Conservation (phyloP, 805 yeast species). For the Metschnikowia picachoensis region DNA sequence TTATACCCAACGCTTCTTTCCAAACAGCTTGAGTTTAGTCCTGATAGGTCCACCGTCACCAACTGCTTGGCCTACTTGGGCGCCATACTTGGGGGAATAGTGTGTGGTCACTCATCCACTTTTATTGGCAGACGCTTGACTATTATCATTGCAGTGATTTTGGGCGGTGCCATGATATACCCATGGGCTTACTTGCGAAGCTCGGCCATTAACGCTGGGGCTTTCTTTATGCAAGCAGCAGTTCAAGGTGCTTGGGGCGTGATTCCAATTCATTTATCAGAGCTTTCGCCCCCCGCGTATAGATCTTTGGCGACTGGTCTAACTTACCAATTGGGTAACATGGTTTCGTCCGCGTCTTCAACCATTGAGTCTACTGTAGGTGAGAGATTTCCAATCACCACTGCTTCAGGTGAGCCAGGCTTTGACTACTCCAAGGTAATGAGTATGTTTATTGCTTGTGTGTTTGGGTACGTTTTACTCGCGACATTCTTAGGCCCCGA, state of each 20-base stretch:
- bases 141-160: constrained; percentile 27
- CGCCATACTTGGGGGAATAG: constrained; percentile 38
- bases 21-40: constrained; percentile 29
- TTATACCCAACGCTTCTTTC: constrained; percentile 38
- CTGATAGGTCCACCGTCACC: constrained; percentile 35
- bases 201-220: constrained; percentile 51
- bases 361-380: constrained; percentile 67
- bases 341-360: constrained; percentile 68
- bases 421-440: constrained; percentile 65
- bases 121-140: constrained; percentile 37
- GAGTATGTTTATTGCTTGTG: constrained; percentile 67
- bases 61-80: constrained; percentile 39
- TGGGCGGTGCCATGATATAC: constrained; percentile 39
- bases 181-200: constrained; percentile 24
- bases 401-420: constrained; percentile 16
- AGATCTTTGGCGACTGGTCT: constrained; percentile 22
- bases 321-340: constrained; percentile 68
- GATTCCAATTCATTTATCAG: constrained; percentile 62
- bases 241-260: constrained; percentile 78
- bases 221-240: constrained; percentile 58
- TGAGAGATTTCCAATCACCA: constrained; percentile 48
- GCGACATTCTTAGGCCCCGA: constrained; percentile 59
- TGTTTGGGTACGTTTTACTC: constrained; percentile 50
- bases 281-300: constrained; percentile 41
- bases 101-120: constrained; percentile 44